Conservation (phyloP, 768 basidiomycete species). For the Suillus variegatus region DNA sequence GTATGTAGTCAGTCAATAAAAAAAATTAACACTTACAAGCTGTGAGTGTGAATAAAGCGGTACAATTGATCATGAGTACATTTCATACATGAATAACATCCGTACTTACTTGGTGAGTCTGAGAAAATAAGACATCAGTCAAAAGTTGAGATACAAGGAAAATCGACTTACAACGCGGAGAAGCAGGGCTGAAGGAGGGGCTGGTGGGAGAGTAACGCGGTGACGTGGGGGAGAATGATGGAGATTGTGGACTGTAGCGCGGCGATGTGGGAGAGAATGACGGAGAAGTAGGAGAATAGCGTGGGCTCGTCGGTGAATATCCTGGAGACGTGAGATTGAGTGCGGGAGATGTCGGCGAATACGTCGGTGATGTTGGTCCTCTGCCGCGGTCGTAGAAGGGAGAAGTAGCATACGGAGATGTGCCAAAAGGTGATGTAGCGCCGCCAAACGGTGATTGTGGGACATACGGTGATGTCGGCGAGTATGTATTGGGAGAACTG, state of each 20-base stretch:
- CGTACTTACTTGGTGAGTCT: constrained; percentile 81
- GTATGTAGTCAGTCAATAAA: neutral
- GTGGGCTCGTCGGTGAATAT: constrained; percentile 67
- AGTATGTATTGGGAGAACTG: constrained; percentile 86
- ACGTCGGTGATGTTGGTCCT: constrained; percentile 75
- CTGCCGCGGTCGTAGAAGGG: constrained; percentile 75
- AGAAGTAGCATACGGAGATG: constrained; percentile 82
- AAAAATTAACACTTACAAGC: constrained; percentile 57
- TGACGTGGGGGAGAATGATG: constrained; percentile 88
- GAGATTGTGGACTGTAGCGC: constrained; percentile 85
- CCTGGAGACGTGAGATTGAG: constrained; percentile 82
- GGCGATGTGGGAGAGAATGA: constrained; percentile 87
- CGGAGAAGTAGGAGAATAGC: constrained; percentile 84
- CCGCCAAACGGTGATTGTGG: constrained; percentile 82
- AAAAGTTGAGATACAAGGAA: neutral
- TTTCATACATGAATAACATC: constrained; percentile 5
- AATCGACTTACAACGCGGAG: constrained; percentile 73
- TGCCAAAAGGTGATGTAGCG: constrained; percentile 81
- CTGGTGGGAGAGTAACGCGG: constrained; percentile 89
- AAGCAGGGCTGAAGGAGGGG: constrained; percentile 91
- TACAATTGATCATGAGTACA: constrained; percentile 25
- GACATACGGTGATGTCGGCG: constrained; percentile 88
- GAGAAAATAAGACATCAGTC: constrained; percentile 11
- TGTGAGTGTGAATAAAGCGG: constrained; percentile 26
- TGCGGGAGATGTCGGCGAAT: constrained; percentile 86